Percentiles rank a stretch among this genome's conserved stretches.
Conservation (phyloP, 2,329 filamentous ascomycete species). For the Cladosporium cucumerinum region DNA sequence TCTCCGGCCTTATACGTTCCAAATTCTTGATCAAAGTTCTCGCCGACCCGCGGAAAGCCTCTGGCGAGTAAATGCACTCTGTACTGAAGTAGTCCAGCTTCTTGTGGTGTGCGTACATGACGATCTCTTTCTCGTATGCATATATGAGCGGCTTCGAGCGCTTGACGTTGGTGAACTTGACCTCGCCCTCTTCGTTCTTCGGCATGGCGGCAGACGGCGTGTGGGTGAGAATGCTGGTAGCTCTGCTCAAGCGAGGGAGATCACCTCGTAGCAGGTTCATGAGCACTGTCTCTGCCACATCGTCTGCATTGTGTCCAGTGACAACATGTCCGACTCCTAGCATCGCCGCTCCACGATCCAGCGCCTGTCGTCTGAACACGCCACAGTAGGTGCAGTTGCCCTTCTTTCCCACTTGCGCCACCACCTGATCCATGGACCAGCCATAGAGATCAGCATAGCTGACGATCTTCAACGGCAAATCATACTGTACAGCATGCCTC, state of each 20-base stretch:
- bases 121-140: slow-evolving; percentile 98
- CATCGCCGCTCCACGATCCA: slow-evolving; percentile 86
- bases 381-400: slow-evolving; percentile 99
- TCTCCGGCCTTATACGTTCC: slow-evolving; percentile 87
- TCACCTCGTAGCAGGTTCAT: slow-evolving; percentile 96
- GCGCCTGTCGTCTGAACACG: slow-evolving; percentile 88
- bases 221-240: slow-evolving; percentile 79
- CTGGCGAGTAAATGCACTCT: slow-evolving; percentile 96
- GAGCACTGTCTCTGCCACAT: slow-evolving; percentile 92
- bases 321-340: slow-evolving; percentile 89
- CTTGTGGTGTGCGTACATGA: slow-evolving; percentile 94
- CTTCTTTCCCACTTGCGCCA: slow-evolving; percentile 93
- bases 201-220: slow-evolving; percentile 43
- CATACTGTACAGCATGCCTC: slow-evolving; percentile 84
- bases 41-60: slow-evolving; percentile 91
- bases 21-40: slow-evolving; percentile 91
- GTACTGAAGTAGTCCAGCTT: slow-evolving; percentile 97
- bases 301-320: slow-evolving; percentile 95
- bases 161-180: slow-evolving; percentile 79
- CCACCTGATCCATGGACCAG: slow-evolving; percentile 99
- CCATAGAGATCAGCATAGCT: slow-evolving; percentile 93
- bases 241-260: slow-evolving; percentile 77
- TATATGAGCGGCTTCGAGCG: slow-evolving; percentile 97
- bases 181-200: slow-evolving; percentile 21
- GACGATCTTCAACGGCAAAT: slow-evolving; percentile 86